A percentile compares a stretch with the other conserved stretches of the same genome.
phyloP scores from a whole-genome alignment of 345 rosid species.

The Dovyalis caffra region DNA sequence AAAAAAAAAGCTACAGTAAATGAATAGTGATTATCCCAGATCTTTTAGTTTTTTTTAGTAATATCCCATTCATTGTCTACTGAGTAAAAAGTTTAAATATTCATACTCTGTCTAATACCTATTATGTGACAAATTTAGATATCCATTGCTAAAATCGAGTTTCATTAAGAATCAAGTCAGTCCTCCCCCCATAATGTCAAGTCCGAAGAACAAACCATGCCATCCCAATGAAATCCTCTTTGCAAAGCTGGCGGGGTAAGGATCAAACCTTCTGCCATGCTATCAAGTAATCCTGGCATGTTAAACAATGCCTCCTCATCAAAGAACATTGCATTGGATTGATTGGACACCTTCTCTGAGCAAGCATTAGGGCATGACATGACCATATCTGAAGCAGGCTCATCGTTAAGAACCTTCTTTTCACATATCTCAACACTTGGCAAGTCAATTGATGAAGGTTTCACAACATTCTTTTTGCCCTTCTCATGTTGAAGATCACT shows the following conservation, averaged over 20 bases:
- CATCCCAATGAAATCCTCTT: slow-evolving; percentile 16
- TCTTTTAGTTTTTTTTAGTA: too few relatives aligned
- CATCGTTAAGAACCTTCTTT: neutral
- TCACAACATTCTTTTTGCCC: neutral
- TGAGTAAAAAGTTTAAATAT: too few relatives aligned
- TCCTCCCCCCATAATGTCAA: slow-evolving; percentile 15
- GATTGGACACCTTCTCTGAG: neutral
- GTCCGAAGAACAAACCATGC: neutral
- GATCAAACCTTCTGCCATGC: slow-evolving; percentile 33
- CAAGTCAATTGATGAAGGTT: neutral
- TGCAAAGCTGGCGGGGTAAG: slow-evolving; percentile 16
- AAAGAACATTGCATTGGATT: neutral
- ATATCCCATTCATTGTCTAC: too few relatives aligned
- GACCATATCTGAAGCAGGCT: neutral
- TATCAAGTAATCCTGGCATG: slow-evolving; percentile 25
- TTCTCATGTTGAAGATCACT: neutral
- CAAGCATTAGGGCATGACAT: neutral
- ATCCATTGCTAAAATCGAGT: too few relatives aligned
- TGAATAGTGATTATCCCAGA: too few relatives aligned
- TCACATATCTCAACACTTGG: too few relatives aligned
- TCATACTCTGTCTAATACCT: too few relatives aligned
- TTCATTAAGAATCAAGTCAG: neutral
- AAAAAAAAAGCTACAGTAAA: too few relatives aligned
- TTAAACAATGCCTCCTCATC: slow-evolving; percentile 34
- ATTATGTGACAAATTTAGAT: too few relatives aligned